Base-by-base conservation (phyloP, 108 stramenopile species). In the Ochromonas danica region DNA sequence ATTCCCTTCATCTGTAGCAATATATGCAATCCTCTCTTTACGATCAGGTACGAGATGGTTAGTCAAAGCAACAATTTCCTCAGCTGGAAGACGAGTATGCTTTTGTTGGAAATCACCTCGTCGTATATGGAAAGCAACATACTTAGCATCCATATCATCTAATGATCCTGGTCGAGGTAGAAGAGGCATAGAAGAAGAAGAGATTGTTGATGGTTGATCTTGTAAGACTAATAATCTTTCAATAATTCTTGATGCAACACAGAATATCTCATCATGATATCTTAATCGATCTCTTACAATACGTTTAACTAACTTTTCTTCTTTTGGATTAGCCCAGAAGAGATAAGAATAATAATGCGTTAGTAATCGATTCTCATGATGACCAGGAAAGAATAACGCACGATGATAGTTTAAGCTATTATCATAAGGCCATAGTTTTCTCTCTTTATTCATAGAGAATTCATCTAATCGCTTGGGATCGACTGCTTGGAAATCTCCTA, bases 261-360 rank as follows among this genome's bases (percentile, higher is more conserved):
- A 75, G 25, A 75, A 75, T 27, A 75, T 75, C 14, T 33, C 28
- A 41, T 75, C 72, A 36, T 57, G 72, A 75, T 75, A 75, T 28
- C 41, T 38, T 22, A 75, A 33, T 33, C 72, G 14, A 42, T 75
- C 72, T 36, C 72, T 27, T 27, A 42, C 72, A 10, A 75, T 75
- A 6, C 72, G 43, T 33, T 75, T 75, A 25, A 35, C 6, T 27
- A 75, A 14, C 28, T 75, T 17, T 25, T 27, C 72, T 17, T 42
- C 10, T 35, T 75, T 6, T 14, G 6, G 6, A 36, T 75, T 33
- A 14, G 72, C 72, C 72, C 72, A 75, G 40, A 42, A 75, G 28
- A 75, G 72, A 75, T 75, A 75, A 6, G 67, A 40, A 70, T 70
- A 70, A 22, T 31, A 70, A 70, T 70, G 67, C 67, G 67, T 70